Conservation (phyloP, 306 rosid genomes). For the Prunus fruticosa region DNA sequence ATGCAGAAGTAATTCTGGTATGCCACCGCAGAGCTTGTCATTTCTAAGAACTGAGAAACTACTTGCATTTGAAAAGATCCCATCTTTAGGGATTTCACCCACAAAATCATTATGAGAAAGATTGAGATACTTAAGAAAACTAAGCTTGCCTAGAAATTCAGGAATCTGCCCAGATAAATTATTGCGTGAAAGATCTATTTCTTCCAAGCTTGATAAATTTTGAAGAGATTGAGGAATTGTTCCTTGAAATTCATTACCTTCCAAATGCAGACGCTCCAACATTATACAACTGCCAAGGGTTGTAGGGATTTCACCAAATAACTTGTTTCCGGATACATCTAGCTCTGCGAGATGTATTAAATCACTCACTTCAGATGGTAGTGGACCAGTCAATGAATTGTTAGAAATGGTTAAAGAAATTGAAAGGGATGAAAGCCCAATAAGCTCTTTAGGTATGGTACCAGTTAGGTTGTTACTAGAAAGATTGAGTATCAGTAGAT, state of each 20-base stretch:
- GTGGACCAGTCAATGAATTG: background rate
- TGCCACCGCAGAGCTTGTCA: slow-evolving; percentile 30
- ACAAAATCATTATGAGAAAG: slow-evolving; percentile 10
- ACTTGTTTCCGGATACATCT: slow-evolving; percentile 8
- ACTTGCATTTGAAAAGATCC: slow-evolving; percentile 27
- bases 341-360: background rate
- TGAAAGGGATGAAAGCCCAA: background rate
- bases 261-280: background rate
- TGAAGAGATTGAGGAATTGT: background rate
- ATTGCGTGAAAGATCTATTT: background rate
- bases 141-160: slow-evolving; percentile 12
- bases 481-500: background rate
- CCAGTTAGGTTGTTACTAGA: background rate
- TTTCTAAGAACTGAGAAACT: slow-evolving; percentile 17
- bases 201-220: background rate
- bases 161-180: slow-evolving; percentile 34
- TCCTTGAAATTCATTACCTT: background rate
- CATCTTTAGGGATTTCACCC: background rate
- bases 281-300: background rate
- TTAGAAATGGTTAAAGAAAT: background rate
- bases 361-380: background rate
- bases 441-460: background rate
- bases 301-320: background rate
- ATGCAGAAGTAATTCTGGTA: slow-evolving; percentile 19
- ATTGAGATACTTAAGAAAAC: slow-evolving; percentile 4